Evolutionary conservation across 345 rosid genomes (phyloP), one percentile per base, ranked within the genome.

Genomic region (Salix dunnii): DNA sequence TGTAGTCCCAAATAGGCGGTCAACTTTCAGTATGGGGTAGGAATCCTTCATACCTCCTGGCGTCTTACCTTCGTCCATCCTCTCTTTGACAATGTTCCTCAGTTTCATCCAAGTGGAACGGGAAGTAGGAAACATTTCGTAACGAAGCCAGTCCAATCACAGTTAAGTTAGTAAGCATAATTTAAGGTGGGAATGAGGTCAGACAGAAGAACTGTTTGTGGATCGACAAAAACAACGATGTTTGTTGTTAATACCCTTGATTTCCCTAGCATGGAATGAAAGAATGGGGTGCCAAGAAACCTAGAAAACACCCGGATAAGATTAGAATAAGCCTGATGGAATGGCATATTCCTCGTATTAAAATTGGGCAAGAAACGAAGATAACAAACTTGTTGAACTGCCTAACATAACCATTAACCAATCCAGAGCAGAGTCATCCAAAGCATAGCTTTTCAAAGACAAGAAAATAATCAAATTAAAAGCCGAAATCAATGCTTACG

Each of bases 241-340:
- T 91, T 96, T n/a, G 88, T 86, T 6, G 25, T 0, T 35, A 81
- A 90, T 58, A 73, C 77, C 75, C 72, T 78, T 2, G 84, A 85
- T 79, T 89, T 93, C 33, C 87, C 96, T 71, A 92, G 79, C 94
- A 96, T 89, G 62, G 99, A 91, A 83, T 96, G 98, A 77, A 91
- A 74, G 79, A 90, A 96, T 3, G 97, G 96, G 78, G 88, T 91
- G n/a, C 93, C 91, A 5, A 91, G 89, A 76, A 96, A 90, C 89
- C 97, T 93, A 83, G 31, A 80, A 67, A 25, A 61, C 71, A 76
- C 60, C 67, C 69, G 48, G 70, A 53, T 36, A 46, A 18, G 51
- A 48, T 67, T 42, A 28, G 12, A 10, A 63, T 28, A 28, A 53
- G 17, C 11, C 60, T 21, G 7, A 68, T 20, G 48, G 27, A 42